Conservation (phyloP, 805 yeast genomes). For the Scheffersomyces stipitis region DNA sequence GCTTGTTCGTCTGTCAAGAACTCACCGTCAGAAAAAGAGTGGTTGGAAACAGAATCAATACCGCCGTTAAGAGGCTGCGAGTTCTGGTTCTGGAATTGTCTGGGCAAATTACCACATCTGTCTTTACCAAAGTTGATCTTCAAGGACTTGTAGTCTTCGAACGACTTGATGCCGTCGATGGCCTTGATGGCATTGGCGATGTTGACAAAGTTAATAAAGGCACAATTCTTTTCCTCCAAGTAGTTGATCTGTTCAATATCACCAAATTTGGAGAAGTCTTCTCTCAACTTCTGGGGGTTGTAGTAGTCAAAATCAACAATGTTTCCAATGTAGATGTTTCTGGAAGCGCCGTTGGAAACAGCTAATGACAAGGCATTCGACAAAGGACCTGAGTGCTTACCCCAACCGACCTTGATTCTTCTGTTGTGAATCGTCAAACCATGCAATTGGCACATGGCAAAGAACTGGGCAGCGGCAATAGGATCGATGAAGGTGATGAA, state of each 20-base stretch:
- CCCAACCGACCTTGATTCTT: slow-evolving; percentile 95
- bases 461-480: slow-evolving; percentile 95
- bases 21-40: slow-evolving; percentile 22
- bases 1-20: slow-evolving; percentile 19
- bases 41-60: slow-evolving; percentile 15
- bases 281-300: slow-evolving; percentile 60
- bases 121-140: slow-evolving; percentile 56
- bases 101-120: slow-evolving; percentile 91
- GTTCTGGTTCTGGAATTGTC: slow-evolving; percentile 53
- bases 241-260: slow-evolving; percentile 94
- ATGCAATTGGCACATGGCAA: slow-evolving; percentile 88
- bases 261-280: slow-evolving; percentile 79
- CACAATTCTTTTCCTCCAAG: slow-evolving; percentile 79
- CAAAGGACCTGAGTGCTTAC: slow-evolving; percentile 91
- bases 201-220: slow-evolving; percentile 87
- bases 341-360: slow-evolving; percentile 88
- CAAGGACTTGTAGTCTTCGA: slow-evolving; percentile 59
- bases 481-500: slow-evolving; percentile 96
- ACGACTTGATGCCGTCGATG: slow-evolving; percentile 83
- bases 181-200: slow-evolving; percentile 91
- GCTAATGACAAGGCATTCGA: slow-evolving; percentile 85
- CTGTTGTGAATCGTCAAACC: slow-evolving; percentile 85
- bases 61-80: slow-evolving; percentile 7
- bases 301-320: slow-evolving; percentile 52
- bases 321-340: slow-evolving; percentile 86